These are phyloP conservation scores for Myxozyma udenii DNA, from an alignment of 805 yeast genomes.

Conservation along the genomic window DNA sequence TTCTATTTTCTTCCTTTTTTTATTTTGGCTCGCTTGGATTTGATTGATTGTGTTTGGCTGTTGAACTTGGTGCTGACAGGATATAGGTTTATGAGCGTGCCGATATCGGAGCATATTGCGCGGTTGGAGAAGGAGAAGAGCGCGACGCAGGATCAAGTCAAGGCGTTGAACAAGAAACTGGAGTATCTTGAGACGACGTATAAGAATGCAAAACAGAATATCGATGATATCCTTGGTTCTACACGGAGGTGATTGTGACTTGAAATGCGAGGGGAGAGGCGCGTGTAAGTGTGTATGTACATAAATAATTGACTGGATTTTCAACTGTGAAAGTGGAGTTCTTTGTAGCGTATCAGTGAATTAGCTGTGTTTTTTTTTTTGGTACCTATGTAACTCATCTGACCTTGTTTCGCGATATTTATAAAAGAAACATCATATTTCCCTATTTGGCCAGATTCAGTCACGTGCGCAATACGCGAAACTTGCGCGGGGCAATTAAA, in stretches of 20 bases:
- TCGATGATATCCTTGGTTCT: slow-evolving; percentile 24
- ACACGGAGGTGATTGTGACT: not conserved
- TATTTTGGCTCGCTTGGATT: not conserved
- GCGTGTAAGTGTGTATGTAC: not conserved
- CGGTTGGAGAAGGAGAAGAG: slow-evolving; percentile 19
- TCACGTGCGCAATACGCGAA: too few species aligned
- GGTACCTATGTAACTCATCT: too few species aligned
- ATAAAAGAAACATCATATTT: too few species aligned
- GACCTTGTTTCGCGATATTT: too few species aligned
- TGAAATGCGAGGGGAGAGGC: not conserved
- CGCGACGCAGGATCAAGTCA: slow-evolving; percentile 23
- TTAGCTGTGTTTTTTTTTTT: too few species aligned
- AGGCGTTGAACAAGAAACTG: slow-evolving; percentile 24
- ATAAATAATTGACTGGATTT: too few species aligned
- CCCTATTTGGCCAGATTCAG: too few species aligned
- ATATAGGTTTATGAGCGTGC: slow-evolving; percentile 26
- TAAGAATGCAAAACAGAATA: slow-evolving; percentile 25
- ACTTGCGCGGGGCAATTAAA: too few species aligned
- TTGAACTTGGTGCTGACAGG: too few species aligned
- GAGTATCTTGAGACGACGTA: slow-evolving; percentile 24
- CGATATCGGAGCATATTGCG: slow-evolving; percentile 18
- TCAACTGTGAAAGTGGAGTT: too few species aligned
- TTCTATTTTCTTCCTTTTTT: not conserved
- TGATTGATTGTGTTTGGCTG: too few species aligned
- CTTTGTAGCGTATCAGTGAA: too few species aligned